Evolutionary conservation across 2,329 filamentous ascomycete species (phyloP), one percentile per base, ranked within the genome.

Genomic region (Knufia fluminis): DNA sequence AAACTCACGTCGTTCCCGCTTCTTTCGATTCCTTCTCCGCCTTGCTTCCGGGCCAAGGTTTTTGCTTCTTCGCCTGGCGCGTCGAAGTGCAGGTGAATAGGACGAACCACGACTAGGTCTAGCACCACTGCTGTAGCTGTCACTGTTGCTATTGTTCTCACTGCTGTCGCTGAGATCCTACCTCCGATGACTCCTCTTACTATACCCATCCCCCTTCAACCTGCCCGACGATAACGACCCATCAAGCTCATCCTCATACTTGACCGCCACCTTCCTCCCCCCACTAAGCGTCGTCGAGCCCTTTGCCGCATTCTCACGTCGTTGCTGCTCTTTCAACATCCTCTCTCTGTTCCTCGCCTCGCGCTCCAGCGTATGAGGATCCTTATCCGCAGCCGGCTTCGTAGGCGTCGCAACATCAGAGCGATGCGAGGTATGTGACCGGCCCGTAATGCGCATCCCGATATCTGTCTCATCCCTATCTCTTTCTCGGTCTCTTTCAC

Each of bases 331-430:
- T 54, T 78, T 80, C 36, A 86, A 63, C 49, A 78, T 68, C 6
- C 77, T 71, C 65, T 91, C 85, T 12, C 68, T 64, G 40, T 73
- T 71, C 56, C 88, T 71, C 47, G 78, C 73, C 52, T 83, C 83
- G 57, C 86, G 88, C 63, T 91, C 86, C 46, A 84, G 75, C 35
- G 85, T 87, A 61, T 87, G 61, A 72, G 79, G 59, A 76, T 90
- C 79, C 31, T 55, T 58, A 24, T 58, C 56, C 16, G 42, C 43
- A 10, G 49, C 28, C 16, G 46, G 26, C 16, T 43, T 31, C 20
- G 49, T 17, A 4, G 36, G 2, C 7, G 28, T 16, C 17, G 23
- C 36, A 8, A 52, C 41, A 22, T 51, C 52, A 31, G 55, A 54
- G 53, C 49, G 51, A 46, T 56, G 56, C 9, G 48, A 36, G 33